A percentile compares a stretch with the other conserved stretches of the same genome.
phyloP scores from a whole-genome alignment of 768 basidiomycete genomes.

The Mrakia blollopis region DNA sequence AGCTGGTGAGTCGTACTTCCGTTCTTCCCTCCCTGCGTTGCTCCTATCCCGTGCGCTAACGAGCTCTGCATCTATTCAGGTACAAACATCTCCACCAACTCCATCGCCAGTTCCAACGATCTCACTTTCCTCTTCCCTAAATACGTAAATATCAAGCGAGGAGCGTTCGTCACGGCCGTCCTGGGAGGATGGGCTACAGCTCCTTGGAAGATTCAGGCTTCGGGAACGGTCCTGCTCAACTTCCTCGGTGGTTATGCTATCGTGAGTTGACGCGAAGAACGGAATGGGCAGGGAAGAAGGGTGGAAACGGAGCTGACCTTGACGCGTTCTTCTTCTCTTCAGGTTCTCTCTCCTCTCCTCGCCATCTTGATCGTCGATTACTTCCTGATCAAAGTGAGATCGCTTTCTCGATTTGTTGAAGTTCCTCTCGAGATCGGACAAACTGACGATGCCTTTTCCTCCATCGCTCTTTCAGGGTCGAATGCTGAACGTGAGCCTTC shows the following conservation, averaged over 20 bases:
- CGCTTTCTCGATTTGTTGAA: too few species aligned
- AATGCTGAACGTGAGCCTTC: not conserved
- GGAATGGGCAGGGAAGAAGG: not conserved
- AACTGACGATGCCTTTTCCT: too few species aligned
- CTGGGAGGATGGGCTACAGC: constrained; percentile 15
- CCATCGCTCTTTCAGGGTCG: not conserved
- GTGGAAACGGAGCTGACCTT: not conserved
- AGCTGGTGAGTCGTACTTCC: too few species aligned
- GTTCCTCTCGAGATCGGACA: too few species aligned
- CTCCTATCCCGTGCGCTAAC: too few species aligned
- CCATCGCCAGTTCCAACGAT: constrained; percentile 17
- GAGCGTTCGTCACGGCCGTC: constrained; percentile 15
- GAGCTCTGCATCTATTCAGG: too few species aligned
- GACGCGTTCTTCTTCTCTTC: not conserved
- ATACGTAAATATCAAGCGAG: constrained; percentile 9
- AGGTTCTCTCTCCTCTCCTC: constrained; percentile 5
- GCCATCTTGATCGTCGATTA: constrained; percentile 7
- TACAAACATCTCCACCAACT: constrained; percentile 19
- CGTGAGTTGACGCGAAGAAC: not conserved
- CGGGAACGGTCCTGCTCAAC: constrained; percentile 3
- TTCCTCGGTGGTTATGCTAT: constrained; percentile 15
- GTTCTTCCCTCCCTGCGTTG: too few species aligned
- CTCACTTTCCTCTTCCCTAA: constrained; percentile 12
- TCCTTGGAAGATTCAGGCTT: constrained; percentile 18
- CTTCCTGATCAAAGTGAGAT: not conserved